Evolutionary conservation across 371 early-diverging fungal species (phyloP).

Genomic region (Mucor piriformis): DNA sequence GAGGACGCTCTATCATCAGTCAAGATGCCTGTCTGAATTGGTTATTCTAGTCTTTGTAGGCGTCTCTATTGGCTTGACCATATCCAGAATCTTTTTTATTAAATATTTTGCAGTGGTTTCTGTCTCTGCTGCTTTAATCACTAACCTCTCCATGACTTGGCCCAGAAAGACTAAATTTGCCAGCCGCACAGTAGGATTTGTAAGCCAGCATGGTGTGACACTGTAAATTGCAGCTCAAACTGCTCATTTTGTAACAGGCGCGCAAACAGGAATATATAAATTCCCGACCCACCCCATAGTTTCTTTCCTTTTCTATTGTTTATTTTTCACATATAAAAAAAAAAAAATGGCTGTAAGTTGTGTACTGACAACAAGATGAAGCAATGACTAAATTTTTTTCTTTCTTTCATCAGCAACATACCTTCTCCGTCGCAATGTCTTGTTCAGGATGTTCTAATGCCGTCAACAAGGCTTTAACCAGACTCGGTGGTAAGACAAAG

Average conservation of each 20-base stretch:
- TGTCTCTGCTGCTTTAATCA: no score
- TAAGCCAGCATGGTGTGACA: no score
- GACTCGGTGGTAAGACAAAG: constrained; percentile 52
- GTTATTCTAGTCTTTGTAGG: no score
- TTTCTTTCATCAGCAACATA: constrained; percentile 51
- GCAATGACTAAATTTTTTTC: background rate
- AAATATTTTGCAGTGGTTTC: no score
- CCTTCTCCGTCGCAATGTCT: constrained; percentile 81
- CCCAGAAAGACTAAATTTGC: no score
- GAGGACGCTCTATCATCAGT: no score
- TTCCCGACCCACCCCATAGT: background rate
- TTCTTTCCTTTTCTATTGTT: background rate
- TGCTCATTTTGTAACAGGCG: background rate
- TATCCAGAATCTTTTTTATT: no score
- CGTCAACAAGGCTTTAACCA: constrained; percentile 70
- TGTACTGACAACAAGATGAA: background rate
- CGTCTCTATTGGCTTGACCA: no score
- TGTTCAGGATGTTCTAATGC: constrained; percentile 85
- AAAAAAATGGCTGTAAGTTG: background rate
- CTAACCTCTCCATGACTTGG: no score
- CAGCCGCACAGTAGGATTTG: no score
- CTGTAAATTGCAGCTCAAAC: background rate
- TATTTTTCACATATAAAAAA: background rate
- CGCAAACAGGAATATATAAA: background rate
- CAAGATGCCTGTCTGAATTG: no score